Percentiles rank a stretch among this genome's conserved stretches.
phyloP scores from a whole-genome alignment of 2,329 filamentous ascomycete genomes.

The Arthrobotrys sphaeroides region DNA sequence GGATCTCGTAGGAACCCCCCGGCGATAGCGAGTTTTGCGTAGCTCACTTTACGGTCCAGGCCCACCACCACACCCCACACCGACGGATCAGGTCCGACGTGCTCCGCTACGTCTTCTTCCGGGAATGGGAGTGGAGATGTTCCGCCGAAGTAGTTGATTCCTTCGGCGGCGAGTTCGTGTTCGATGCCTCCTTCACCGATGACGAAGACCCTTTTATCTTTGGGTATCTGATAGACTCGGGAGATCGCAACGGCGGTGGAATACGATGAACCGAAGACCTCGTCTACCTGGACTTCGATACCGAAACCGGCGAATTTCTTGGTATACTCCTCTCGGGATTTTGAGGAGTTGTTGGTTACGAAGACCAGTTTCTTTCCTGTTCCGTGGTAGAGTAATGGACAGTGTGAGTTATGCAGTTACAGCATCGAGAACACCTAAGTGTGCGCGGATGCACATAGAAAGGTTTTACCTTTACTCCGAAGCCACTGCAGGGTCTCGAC shows the following conservation, averaged over 20 bases:
- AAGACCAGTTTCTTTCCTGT: constrained; percentile 91
- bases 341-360: constrained; percentile 98
- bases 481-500: constrained; percentile 86
- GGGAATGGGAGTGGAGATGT: constrained; percentile 68
- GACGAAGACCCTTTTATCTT: constrained; percentile 89
- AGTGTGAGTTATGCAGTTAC: too few species aligned
- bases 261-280: constrained; percentile 96
- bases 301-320: constrained; percentile 86
- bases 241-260: constrained; percentile 95
- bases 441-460: constrained; percentile 7
- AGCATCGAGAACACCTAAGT: neutral
- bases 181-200: constrained; percentile 92
- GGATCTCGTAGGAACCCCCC: constrained; percentile 81
- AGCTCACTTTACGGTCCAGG: constrained; percentile 93
- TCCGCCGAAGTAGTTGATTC: constrained; percentile 82
- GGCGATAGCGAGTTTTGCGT: constrained; percentile 85
- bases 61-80: constrained; percentile 90
- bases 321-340: constrained; percentile 89
- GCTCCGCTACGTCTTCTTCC: constrained; percentile 58
- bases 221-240: constrained; percentile 81
- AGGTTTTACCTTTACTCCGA: constrained; percentile 74
- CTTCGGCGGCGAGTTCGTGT: constrained; percentile 82
- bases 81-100: constrained; percentile 78
- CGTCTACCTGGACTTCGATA: constrained; percentile 81
- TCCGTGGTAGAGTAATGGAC: neutral